Conservation (phyloP, 805 yeast species). For the Kazachstania africana region DNA sequence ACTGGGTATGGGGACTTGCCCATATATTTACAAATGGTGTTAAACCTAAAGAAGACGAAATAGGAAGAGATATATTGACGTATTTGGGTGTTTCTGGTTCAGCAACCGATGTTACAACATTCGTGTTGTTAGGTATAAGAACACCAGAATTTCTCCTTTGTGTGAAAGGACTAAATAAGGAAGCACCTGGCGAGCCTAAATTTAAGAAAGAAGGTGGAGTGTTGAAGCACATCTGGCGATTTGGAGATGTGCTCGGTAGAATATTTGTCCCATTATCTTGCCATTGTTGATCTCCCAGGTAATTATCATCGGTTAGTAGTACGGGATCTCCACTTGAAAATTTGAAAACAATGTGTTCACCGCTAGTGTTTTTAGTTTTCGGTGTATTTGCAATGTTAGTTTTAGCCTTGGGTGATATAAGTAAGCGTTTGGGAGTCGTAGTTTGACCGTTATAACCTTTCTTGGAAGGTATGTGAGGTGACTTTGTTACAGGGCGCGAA, state of each 20-base stretch:
- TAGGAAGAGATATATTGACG: no score
- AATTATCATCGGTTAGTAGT: slow-evolving; percentile 19
- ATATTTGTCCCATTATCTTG: slow-evolving; percentile 1
- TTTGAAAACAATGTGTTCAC: slow-evolving; percentile 19
- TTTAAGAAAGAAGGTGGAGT: slow-evolving; percentile 24
- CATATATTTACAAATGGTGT: no score
- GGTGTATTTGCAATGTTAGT: no score
- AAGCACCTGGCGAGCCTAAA: slow-evolving; percentile 15
- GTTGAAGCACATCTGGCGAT: slow-evolving; percentile 8
- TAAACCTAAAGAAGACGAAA: no score
- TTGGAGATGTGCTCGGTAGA: slow-evolving; percentile 3
- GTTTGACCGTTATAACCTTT: no score
- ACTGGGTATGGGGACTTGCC: no score
- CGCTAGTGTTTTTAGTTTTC: no score
- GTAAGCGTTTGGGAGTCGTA: no score
- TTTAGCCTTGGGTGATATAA: no score
- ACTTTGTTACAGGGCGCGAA: neutral
- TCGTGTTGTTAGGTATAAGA: neutral
- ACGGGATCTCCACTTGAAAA: slow-evolving; percentile 23
- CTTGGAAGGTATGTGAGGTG: neutral
- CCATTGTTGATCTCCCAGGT: slow-evolving; percentile 2
- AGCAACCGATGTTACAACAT: no score
- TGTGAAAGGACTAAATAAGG: slow-evolving; percentile 7
- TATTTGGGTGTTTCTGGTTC: no score
- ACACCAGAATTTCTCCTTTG: slow-evolving; percentile 1